Evolutionary conservation across 1,284 basidiomycete genomes (phyloP), one percentile per base, ranked within the genome.

Genomic region (Hypsizygus ulmarius): DNA sequence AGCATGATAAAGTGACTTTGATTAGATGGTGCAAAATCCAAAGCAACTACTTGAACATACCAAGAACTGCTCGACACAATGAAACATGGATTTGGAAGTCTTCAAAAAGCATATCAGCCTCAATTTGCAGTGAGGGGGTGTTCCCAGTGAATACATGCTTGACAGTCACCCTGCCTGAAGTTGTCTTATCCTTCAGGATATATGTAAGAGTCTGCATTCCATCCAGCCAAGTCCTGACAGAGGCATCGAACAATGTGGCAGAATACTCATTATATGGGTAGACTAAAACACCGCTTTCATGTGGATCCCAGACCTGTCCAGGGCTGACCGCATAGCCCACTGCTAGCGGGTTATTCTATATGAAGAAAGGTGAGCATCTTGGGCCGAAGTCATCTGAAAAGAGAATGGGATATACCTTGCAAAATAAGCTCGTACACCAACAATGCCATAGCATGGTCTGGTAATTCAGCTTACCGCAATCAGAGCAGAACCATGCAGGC

Each of bases 81-180:
- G 21, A 7, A 25, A 74, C 59, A 25, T 67, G 51, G 3, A 53
- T 46, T 53, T 75, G 73, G 14, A 74, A 63, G 8, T 55, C 43
- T n/a, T 50, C 47, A 18, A 74, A 60, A 14, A 72, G 51, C 10
- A 42, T 43, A 3, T 62, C 60, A 6, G 71, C 62, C 27, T 60
- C 57, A 12, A 44, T 56, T 51, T 75, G 72, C 19, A 71, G 50
- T 6, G 42, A 19, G 1, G 54, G 43, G n/a, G 59, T 39, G 51
- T 74, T 74, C 28, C 66, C 57, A 2, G 69, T 72, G 50, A 72
- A 74, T 28, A 75, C 56, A 49, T 74, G 73, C 48, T 66, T 66
- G 27, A 66, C 58, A 14, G 51, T 53, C 1, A 54, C 50, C 14
- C 36, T 25, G n/a, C 21, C 21, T 25, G 21, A 25, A 25, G 21